Base-by-base conservation (phyloP, 192 early-diverging fungal species). In the Podila epicladia region DNA sequence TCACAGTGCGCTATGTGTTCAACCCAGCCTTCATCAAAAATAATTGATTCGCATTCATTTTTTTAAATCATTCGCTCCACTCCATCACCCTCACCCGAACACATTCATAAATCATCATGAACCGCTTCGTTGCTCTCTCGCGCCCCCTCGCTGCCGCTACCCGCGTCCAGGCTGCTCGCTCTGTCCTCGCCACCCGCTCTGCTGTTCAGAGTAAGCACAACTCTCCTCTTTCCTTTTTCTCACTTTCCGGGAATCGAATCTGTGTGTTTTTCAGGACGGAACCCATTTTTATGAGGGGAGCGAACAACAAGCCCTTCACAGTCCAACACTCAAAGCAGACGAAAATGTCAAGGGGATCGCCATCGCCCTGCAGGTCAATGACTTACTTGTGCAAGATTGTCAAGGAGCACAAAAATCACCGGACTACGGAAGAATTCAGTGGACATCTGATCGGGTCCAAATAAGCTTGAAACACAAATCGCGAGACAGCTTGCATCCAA, bases 151-250 rank as follows among this genome's bases (percentile, higher is more conserved):
- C 74, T 41, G 74, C 74, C 60, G 57, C 74, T 26, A 22, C 67
- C 63, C 74, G 74, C 33, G 55, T 70, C 41, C 74, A 76, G 62
- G 62, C 64, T 29, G 57, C 63, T 35, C 74, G 74, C 29, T 64
- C 74, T 11, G 67, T 66, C 26, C 38, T 76, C 55, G 74, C 67
- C 32, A 65, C 74, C 41, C 74, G 74, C 67, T 58, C 74, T 60
- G 74, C 74, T 70, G 60, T 76, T 32, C 74, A 76, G 74, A 76
- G 74, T 76, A 76, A 76, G 74, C 64, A 19, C 48, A 45, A 17
- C 5, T 28, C 59, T 53, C 37, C 58, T 28, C 22, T 73, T 73
- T 29, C 35, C 65, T 20, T 13, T 17, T 15, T 28, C 24, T 57
- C 67, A 26, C 12, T 69, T 29, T 35, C 53, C 28, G 9, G 28